These are phyloP conservation scores for Sutorius australiensis DNA, from an alignment of 768 basidiomycete genomes.

Conservation along the genomic window DNA sequence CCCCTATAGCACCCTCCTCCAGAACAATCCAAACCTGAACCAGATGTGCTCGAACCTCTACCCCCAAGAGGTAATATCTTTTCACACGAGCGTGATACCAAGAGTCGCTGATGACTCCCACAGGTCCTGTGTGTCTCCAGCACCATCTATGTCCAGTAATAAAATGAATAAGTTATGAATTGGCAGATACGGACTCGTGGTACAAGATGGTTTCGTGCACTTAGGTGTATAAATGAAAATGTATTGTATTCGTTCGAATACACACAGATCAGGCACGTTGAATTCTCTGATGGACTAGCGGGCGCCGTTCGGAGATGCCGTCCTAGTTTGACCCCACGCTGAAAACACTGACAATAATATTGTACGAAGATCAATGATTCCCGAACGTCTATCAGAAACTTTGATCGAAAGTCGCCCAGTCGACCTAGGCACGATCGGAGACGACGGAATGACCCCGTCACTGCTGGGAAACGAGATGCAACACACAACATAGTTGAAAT, in stretches of 20 bases:
- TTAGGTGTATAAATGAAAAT: too few species aligned
- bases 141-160: constrained; percentile 16
- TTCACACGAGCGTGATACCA: neutral
- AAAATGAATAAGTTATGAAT: neutral
- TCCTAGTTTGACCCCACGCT: too few species aligned
- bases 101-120: neutral
- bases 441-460: too few species aligned
- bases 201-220: too few species aligned
- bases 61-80: constrained; percentile 47
- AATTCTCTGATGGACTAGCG: neutral
- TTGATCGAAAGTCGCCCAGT: neutral
- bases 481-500: too few species aligned
- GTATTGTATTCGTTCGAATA: neutral
- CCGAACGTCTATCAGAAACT: neutral
- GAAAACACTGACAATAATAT: neutral
- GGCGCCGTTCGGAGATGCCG: neutral
- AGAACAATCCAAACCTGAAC: constrained; percentile 67
- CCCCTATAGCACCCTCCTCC: constrained; percentile 41
- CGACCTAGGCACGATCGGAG: neutral
- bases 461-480: too few species aligned
- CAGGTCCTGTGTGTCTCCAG: constrained; percentile 28
- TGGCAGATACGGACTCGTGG: too few species aligned
- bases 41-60: constrained; percentile 51
- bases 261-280: too few species aligned
- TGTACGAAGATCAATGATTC: too few species aligned